A percentile compares a stretch with the other conserved stretches of the same genome.
These are phyloP conservation scores for Echium plantagineum DNA, from an alignment of 257 asterid species.

Conservation along the genomic window DNA sequence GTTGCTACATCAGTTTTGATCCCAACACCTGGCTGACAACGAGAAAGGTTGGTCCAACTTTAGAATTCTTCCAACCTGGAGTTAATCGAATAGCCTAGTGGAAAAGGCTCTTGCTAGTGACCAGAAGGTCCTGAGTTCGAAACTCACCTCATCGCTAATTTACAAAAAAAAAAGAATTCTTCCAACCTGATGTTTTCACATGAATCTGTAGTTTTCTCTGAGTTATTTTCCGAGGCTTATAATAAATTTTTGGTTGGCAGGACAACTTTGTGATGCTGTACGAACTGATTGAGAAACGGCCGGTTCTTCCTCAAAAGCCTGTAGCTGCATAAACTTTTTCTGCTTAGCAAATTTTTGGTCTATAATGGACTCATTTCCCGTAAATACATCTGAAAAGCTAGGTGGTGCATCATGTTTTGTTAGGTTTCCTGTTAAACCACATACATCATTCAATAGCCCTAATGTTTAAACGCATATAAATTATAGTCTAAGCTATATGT, in stretches of 20 bases:
- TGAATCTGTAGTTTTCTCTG: not conserved
- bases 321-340: constrained; percentile 1
- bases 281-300: constrained; percentile 62
- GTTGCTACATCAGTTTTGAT: constrained; percentile 57
- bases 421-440: not conserved
- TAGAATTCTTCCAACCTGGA: not conserved
- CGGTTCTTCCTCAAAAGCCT: constrained; percentile 37
- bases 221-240: constrained; percentile 2
- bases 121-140: too few species aligned
- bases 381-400: not conserved
- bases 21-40: constrained; percentile 63
- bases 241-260: constrained; percentile 24
- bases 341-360: not conserved
- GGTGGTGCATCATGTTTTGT: not conserved
- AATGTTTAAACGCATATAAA: too few species aligned
- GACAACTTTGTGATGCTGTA: constrained; percentile 64
- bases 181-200: not conserved
- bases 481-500: too few species aligned
- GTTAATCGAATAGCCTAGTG: too few species aligned
- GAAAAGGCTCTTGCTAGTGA: too few species aligned
- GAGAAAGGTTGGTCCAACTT: constrained; percentile 45
- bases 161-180: too few species aligned
- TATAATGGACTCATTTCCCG: not conserved
- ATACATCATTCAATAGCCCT: not conserved
- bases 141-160: too few species aligned